Evolutionary conservation across 2,329 filamentous ascomycete genomes (phyloP), one percentile per base, ranked within the genome.

Genomic region (Fusarium sterilihyphosum): DNA sequence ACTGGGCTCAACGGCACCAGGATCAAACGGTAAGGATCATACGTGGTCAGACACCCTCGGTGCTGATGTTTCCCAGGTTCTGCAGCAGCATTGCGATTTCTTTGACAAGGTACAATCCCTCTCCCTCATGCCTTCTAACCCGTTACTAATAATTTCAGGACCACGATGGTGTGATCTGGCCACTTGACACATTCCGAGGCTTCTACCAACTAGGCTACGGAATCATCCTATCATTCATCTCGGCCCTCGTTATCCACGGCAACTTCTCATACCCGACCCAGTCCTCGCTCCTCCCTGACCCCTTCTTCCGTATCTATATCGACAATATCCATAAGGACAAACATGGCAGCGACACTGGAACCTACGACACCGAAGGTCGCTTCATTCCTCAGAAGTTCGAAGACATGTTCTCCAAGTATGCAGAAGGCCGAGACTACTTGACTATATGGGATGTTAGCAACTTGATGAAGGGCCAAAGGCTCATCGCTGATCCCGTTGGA

Each of bases 301-400:
- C n/a, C 0, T 35, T 58, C 9, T 58, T 58, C 17, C 29, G 54
- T 0, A 47, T 58, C 3, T 0, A 58, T 0, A 20, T 47, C 40
- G 17, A 46, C 29, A 47, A 47, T 0, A 58, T 58, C 0, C 40
- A 58, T 0, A 58, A 58, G n/a, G 54, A 46, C 0, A 58, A 58
- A 2, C 54, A 58, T 2, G 54, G 54, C 0, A 46, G 38, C 8
- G 62, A 52, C 8, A 65, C 56, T 3, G 53, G 44, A 0, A 65
- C 44, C 3, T 54, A 43, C 0, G 59, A 61, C 1, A 54, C 29
- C 0, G 59, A 61, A 43, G 59, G 59, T 0, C 37, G 47, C 0
- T 61, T 61, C 14, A 37, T 54, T 3, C 59, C 59, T 1, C 37
- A 54, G 18, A 61, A 54, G 18, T 61, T 61, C 5, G 47, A 54